phyloP scores from a whole-genome alignment of 768 basidiomycete species.

The Arthromyces matolae region DNA sequence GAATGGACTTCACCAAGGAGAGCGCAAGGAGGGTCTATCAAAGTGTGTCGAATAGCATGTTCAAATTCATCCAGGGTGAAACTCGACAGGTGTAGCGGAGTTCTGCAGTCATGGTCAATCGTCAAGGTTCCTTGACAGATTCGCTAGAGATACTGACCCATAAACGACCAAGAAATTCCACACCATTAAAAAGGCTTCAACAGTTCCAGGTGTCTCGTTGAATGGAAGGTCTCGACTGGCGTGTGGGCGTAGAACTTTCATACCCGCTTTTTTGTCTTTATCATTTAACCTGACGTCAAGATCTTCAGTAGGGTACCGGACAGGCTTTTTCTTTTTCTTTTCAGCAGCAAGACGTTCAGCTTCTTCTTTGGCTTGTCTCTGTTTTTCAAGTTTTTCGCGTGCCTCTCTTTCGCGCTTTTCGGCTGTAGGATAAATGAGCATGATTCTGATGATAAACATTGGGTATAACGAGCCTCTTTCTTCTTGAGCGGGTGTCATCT shows the following conservation, averaged over 20 bases:
- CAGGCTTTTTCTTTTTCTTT: conserved; percentile 84
- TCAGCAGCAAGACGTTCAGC: conserved; percentile 68
- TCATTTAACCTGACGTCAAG: conserved; percentile 77
- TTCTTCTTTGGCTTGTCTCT: conserved; percentile 63
- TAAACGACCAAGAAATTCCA: conserved; percentile 96
- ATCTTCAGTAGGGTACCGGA: conserved; percentile 93
- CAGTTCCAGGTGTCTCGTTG: conserved; percentile 55
- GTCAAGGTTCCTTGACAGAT: no score
- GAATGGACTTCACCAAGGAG: conserved; percentile 89
- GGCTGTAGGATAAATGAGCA: conserved; percentile 30
- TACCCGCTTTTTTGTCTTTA: conserved; percentile 79
- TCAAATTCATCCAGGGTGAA: conserved; percentile 95
- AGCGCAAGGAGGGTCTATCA: conserved; percentile 62
- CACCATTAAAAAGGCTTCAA: conserved; percentile 83
- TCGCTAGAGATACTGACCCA: conserved; percentile 61
- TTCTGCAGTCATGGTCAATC: conserved; percentile 41
- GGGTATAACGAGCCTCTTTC: conserved; percentile 64
- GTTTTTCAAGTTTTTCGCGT: conserved; percentile 64
- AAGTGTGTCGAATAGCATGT: conserved; percentile 75
- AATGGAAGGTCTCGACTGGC: conserved; percentile 70
- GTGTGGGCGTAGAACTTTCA: conserved; percentile 61
- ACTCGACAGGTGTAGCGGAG: conserved; percentile 81
- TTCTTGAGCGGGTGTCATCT: conserved; percentile 67
- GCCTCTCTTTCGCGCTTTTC: conserved; percentile 70
- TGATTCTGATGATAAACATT: conserved; percentile 12